Evolutionary conservation across 1,284 basidiomycete species (phyloP), one percentile per base, ranked within the genome.

Genomic region (Schizophyllum amplum): DNA sequence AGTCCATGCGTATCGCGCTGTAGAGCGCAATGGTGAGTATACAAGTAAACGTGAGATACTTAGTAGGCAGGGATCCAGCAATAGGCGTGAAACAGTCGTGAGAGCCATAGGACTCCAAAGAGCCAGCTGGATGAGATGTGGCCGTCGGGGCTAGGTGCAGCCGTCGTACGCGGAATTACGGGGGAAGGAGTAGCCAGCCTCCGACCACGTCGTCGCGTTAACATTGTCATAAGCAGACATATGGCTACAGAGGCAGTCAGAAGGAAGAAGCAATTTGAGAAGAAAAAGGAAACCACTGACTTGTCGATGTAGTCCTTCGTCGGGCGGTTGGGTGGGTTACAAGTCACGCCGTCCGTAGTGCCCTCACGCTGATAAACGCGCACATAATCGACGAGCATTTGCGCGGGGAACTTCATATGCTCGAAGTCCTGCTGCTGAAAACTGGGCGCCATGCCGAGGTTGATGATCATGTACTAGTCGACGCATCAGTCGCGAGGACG

Each of bases 371-470:
- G 82, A 60, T 85, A 85, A 24, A 85, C 72, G 49, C 83, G 80
- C 25, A 85, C 72, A 57, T 85, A 84, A 66, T 85, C 83, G 57
- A 85, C 67, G 60, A 75, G 75, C 81, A 85, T 82, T 61, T 71
- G 64, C 49, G 69, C 67, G 5, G 84, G 83, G 73, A 86, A 85
- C 51, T 64, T 60, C 53, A 84, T 67, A 60, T 80, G 70, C 57
- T 67, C 66, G 61, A 75, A 83, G 65, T 84, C 81, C 62, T 76
- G 75, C 24, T 61, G 57, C 64, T 83, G 80, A 72, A 84, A 84
- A 9, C 71, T 71, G 11, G 77, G 75, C 47, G 82, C 75, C 70
- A 84, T 76, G 59, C 82, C 82, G 63, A 84, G 65, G 67, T 84
- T 84, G 60, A 84, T 46, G 61, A 85, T 77, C 52, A 84, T 68